These are phyloP conservation scores for Naegleria lovaniensis DNA, from an alignment of 208 protist genomes.

Conservation along the genomic window DNA sequence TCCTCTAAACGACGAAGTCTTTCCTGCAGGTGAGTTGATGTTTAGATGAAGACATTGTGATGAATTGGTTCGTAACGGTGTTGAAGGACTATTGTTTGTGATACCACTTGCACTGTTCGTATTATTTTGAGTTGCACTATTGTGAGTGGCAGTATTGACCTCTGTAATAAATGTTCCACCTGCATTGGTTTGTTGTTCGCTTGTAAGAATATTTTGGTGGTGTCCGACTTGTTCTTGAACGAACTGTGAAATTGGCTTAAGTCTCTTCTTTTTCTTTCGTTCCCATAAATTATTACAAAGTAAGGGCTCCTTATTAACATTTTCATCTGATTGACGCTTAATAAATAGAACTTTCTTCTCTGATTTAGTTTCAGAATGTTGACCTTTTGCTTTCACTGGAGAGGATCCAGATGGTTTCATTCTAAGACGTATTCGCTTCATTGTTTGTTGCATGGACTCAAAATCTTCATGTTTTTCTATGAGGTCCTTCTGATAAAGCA, in stretches of 20 bases:
- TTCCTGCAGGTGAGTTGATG: too few relatives aligned
- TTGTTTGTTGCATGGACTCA: background rate
- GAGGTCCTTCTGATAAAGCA: background rate
- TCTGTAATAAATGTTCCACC: background rate
- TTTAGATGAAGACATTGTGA: too few relatives aligned
- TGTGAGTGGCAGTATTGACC: background rate
- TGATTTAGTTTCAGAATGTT: background rate
- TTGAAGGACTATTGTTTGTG: background rate
- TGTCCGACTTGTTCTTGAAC: background rate
- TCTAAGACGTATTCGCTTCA: background rate
- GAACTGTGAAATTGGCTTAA: background rate
- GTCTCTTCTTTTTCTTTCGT: background rate
- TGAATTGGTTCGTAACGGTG: too few relatives aligned
- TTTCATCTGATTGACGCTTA: background rate
- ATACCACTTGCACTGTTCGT: background rate
- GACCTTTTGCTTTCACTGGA: background rate
- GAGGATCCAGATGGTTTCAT: background rate
- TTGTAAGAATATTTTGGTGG: background rate
- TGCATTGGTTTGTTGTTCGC: background rate
- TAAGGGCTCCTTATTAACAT: background rate
- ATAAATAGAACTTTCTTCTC: background rate
- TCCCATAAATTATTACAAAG: background rate
- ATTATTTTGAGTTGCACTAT: background rate
- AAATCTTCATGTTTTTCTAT: background rate
- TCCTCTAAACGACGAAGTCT: too few relatives aligned